These are phyloP conservation scores for Paramecium pentaurelia DNA, from an alignment of 73 alveolate species.

Conservation along the genomic window DNA sequence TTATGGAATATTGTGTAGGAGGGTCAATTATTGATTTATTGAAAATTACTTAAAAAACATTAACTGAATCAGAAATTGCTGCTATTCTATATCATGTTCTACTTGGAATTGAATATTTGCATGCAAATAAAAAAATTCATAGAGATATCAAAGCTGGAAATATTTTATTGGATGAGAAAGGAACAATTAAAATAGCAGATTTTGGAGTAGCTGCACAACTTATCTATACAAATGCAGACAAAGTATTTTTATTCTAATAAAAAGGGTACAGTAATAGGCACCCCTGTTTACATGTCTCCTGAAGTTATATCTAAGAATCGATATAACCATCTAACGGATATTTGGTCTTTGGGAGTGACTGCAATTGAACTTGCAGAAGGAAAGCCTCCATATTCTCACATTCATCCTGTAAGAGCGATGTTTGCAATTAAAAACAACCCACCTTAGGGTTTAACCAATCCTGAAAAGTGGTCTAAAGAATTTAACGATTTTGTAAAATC, in stretches of 20 bases:
- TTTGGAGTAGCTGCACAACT: constrained; percentile 97
- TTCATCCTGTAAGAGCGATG: constrained; percentile 92
- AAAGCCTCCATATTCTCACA: constrained; percentile 97
- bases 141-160: constrained; percentile 99
- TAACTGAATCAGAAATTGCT: constrained; percentile 92
- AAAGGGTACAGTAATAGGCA: constrained; percentile 63
- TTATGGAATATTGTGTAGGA: constrained; percentile 96
- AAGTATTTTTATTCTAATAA: constrained; percentile 42
- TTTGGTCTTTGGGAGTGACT: constrained; percentile 90
- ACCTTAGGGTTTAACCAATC: constrained; percentile 88
- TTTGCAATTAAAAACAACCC: constrained; percentile 89
- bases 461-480: constrained; percentile 89
- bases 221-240: constrained; percentile 83
- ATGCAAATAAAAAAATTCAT: constrained; percentile 92
- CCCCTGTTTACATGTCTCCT: constrained; percentile 72
- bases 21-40: constrained; percentile 94
- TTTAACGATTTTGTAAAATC: constrained; percentile 88
- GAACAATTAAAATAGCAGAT: constrained; percentile 95
- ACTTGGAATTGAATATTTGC: constrained; percentile 94
- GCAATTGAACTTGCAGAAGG: constrained; percentile 98
- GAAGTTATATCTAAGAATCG: constrained; percentile 64
- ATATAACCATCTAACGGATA: constrained; percentile 72
- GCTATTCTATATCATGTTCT: constrained; percentile 86
- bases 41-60: constrained; percentile 85
- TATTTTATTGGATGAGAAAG: constrained; percentile 88